Evolutionary conservation across 1,284 basidiomycete species (phyloP).

Genomic region (Ustilago hordei): DNA sequence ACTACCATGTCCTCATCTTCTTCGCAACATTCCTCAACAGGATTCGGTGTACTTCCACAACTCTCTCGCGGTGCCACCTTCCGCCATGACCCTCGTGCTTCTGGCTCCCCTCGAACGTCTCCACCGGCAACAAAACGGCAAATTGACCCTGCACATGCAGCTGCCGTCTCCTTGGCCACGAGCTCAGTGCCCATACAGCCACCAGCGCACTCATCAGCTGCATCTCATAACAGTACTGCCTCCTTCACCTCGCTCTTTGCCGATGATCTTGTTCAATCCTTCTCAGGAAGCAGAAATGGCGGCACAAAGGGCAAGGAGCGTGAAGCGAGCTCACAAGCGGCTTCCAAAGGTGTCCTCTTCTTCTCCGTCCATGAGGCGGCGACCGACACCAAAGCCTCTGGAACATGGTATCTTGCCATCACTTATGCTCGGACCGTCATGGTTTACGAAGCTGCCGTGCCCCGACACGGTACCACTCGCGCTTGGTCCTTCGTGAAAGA

Average conservation of each 20-base stretch:
- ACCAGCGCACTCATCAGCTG: constrained; percentile 17
- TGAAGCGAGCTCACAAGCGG: constrained; percentile 20
- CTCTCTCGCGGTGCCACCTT: not conserved
- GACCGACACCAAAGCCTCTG: constrained; percentile 46
- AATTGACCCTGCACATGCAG: constrained; percentile 29
- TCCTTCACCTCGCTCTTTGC: constrained; percentile 48
- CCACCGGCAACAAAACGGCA: constrained; percentile 12
- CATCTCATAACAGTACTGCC: constrained; percentile 22
- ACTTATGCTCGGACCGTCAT: constrained; percentile 51
- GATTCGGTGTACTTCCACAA: not conserved
- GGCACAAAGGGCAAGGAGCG: constrained; percentile 41
- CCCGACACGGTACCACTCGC: constrained; percentile 26
- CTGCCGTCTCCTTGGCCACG: constrained; percentile 31
- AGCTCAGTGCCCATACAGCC: constrained; percentile 52
- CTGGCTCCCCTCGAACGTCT: constrained; percentile 12
- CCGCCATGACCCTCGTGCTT: not conserved
- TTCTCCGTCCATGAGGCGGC: constrained; percentile 56
- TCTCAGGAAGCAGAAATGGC: constrained; percentile 19
- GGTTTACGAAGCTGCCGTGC: constrained; percentile 55
- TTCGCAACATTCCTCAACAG: constrained; percentile 1
- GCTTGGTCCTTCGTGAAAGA: constrained; percentile 59
- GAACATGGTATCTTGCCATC: constrained; percentile 61
- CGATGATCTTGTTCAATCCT: constrained; percentile 40
- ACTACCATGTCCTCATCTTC: not conserved
- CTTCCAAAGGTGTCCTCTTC: constrained; percentile 53